Conservation (phyloP, 1,284 basidiomycete species). For the Fomitiporia mediterranea region DNA sequence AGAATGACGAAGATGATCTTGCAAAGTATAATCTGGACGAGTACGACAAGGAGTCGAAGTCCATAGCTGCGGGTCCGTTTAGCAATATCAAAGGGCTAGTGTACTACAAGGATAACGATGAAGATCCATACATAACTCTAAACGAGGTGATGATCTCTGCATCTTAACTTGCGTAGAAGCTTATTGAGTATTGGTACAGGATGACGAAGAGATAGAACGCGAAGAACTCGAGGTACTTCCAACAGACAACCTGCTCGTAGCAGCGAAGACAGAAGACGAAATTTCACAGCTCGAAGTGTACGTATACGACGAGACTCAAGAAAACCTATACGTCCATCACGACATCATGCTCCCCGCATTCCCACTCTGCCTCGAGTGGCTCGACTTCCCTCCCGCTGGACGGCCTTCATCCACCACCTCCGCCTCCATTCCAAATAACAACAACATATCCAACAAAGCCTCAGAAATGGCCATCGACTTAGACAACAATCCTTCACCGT, state of each 20-base stretch:
- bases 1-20: constrained; percentile 70
- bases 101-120: constrained; percentile 87
- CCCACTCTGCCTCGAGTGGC: constrained; percentile 98
- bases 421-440: constrained; percentile 19
- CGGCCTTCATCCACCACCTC: constrained; percentile 37
- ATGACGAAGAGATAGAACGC: constrained; percentile 80
- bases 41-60: constrained; percentile 83
- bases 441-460: neutral
- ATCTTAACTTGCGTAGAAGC: neutral
- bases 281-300: constrained; percentile 95
- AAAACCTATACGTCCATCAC: constrained; percentile 96
- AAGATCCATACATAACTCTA: constrained; percentile 96
- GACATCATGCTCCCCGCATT: constrained; percentile 97
- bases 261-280: constrained; percentile 96
- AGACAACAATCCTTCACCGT: constrained; percentile 29
- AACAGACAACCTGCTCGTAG: constrained; percentile 88
- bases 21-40: constrained; percentile 89
- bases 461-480: constrained; percentile 17
- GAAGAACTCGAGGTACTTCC: constrained; percentile 89
- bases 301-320: constrained; percentile 88
- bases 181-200: constrained; percentile 33
- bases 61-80: constrained; percentile 80
- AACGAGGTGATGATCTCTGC: constrained; percentile 63
- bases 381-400: constrained; percentile 86
- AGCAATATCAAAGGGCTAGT: constrained; percentile 94